phyloP scores from a whole-genome alignment of 306 rosid genomes.

The Prinsepia uniflora region DNA sequence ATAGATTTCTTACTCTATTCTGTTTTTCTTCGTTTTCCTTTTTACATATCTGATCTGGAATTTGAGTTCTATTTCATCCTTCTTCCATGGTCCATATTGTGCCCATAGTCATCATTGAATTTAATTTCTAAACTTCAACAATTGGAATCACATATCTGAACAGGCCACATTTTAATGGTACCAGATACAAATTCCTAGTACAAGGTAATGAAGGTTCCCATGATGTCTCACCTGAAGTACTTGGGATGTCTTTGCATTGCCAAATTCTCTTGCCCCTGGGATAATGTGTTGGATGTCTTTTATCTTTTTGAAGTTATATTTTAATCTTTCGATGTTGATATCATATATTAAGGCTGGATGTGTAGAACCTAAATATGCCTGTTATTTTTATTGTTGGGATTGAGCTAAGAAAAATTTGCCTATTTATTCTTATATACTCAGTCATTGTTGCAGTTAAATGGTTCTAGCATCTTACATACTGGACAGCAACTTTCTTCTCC shows the following conservation, averaged over 20 bases:
- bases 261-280: background rate
- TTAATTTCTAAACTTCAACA: background rate
- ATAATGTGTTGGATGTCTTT: background rate
- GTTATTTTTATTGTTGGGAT: background rate
- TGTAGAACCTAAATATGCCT: background rate
- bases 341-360: background rate
- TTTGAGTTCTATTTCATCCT: background rate
- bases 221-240: background rate
- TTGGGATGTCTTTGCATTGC: background rate
- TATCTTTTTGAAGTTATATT: background rate
- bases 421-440: constrained; percentile 17
- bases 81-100: background rate
- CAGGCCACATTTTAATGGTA: background rate
- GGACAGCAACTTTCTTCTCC: constrained; percentile 58
- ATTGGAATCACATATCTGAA: background rate
- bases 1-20: background rate
- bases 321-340: background rate
- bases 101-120: background rate
- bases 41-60: background rate
- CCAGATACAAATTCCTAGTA: background rate
- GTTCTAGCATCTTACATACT: constrained; percentile 48
- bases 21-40: background rate
- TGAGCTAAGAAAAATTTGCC: background rate
- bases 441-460: constrained; percentile 51
- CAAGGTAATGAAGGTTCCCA: background rate